A percentile compares a stretch with the other conserved stretches of the same genome.
Evolutionary conservation across 352 stramenopile genomes (phyloP).

Genomic region (Globisporangium heterothallicum): DNA sequence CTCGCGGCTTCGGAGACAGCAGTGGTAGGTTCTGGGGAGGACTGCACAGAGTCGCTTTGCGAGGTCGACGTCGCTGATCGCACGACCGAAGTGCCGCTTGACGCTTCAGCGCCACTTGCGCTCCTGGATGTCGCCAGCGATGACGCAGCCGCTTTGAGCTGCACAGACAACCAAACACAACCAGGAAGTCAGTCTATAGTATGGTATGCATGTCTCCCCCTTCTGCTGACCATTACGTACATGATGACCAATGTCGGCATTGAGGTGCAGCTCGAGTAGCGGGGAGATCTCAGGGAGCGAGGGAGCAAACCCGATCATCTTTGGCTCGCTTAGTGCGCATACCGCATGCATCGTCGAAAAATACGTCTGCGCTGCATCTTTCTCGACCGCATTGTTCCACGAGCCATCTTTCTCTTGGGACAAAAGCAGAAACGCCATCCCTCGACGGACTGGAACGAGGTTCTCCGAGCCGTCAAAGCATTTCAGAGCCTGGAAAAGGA

Average conservation of each 20-base stretch:
- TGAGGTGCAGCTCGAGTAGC: slow-evolving; percentile 58
- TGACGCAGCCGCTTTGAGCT: background rate
- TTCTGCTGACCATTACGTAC: background rate
- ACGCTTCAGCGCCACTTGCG: background rate
- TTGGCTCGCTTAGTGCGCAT: slow-evolving; percentile 38
- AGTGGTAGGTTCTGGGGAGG: background rate
- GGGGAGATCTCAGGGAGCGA: slow-evolving; percentile 43
- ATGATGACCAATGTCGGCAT: slow-evolving; percentile 32
- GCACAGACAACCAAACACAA: background rate
- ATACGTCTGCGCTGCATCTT: slow-evolving; percentile 25
- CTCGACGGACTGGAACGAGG: slow-evolving; percentile 60
- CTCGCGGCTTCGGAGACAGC: slow-evolving; percentile 17
- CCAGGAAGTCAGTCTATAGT: background rate
- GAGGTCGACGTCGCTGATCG: background rate
- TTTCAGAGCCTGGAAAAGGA: slow-evolving; percentile 44
- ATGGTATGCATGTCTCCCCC: too few relatives aligned
- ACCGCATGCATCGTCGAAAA: slow-evolving; percentile 52
- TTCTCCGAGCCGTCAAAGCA: slow-evolving; percentile 71
- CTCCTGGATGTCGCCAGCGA: too few relatives aligned
- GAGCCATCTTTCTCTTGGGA: slow-evolving; percentile 54
- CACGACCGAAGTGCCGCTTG: background rate
- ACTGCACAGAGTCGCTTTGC: background rate
- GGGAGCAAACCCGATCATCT: slow-evolving; percentile 51
- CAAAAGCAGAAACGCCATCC: slow-evolving; percentile 59
- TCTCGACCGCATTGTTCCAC: slow-evolving; percentile 29